These are phyloP conservation scores for Parafenestella ontariensis DNA, from an alignment of 2,329 filamentous ascomycete genomes.

Conservation along the genomic window DNA sequence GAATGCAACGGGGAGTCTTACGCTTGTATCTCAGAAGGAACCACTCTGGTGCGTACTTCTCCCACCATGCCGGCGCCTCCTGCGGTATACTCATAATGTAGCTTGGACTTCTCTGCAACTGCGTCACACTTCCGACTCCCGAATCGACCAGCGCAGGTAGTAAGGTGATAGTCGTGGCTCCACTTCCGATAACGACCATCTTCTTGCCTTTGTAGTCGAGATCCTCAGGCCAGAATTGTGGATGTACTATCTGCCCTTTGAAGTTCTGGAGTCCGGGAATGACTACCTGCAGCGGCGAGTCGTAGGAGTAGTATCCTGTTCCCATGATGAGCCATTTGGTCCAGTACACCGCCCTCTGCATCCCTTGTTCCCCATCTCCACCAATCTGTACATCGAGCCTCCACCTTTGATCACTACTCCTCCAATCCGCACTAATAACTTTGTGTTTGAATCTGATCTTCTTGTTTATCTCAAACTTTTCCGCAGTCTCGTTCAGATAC, in stretches of 20 bases:
- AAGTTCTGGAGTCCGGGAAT: constrained; percentile 75
- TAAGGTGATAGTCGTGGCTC: constrained; percentile 81
- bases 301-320: constrained; percentile 78
- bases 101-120: constrained; percentile 80
- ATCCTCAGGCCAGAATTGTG: constrained; percentile 78
- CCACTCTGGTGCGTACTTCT: constrained; percentile 55
- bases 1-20: constrained; percentile 6
- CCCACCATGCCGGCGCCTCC: constrained; percentile 43
- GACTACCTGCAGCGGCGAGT: constrained; percentile 63
- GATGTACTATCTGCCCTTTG: constrained; percentile 68
- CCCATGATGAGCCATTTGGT: constrained; percentile 64
- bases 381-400: constrained; percentile 44
- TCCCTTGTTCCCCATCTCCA: constrained; percentile 31
- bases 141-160: constrained; percentile 72
- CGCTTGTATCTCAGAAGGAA: constrained; percentile 58
- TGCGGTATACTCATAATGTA: constrained; percentile 63
- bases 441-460: constrained; percentile 54
- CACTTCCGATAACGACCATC: constrained; percentile 76
- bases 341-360: constrained; percentile 45
- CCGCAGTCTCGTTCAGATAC: constrained; percentile 54
- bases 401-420: constrained; percentile 58
- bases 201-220: constrained; percentile 71
- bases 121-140: constrained; percentile 70
- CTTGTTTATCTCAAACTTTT: constrained; percentile 55
- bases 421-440: constrained; percentile 53